Base-by-base conservation (phyloP, 495 filamentous ascomycete species). In the Lindgomyces ingoldianus region DNA sequence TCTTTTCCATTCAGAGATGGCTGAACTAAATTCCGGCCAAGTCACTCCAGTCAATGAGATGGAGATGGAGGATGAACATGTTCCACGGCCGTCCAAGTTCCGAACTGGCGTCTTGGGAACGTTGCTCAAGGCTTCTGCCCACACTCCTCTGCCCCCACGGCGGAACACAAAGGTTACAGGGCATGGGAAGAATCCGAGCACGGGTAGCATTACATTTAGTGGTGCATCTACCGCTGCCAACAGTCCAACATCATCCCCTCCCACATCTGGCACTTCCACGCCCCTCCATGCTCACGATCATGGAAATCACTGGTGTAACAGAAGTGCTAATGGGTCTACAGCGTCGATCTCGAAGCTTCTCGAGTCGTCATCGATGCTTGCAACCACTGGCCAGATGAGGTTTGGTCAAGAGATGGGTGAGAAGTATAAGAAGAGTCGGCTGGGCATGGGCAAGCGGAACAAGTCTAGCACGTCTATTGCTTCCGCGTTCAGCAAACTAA, bases 81-180 rank as follows among this genome's bases (percentile, higher is more conserved):
- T 90, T 4, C 85, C 87, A 42, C 80, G 80, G 14, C 91, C 90
- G 2, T 72, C 81, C 6, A 81, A 88, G 50, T 94, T 89, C 72
- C 88, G 86, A 46, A 85, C 86, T 39, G 91, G 93, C 27, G 83
- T 95, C 46, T 78, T 98, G 8, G 85, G 87, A 4, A 89, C 85
- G 8, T 76, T 98, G 1, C 77, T 96, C 56, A 95, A 90, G 73
- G 81, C 96, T 11, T 88, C 93, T 24, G 27, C 63, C 53, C 52
- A 70, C 11, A 12, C 50, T 29, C 33, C 52, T 21, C 57, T 41
- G 24, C 53, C 33, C 24, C 21, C 16, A 27, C 3, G 48, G 6
- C 45, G 47, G 16, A 62, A 71, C 53, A 10, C 21, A 12, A 49
- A 57, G 24, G 21, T 25, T 25, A 19, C n/a, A 26, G 33, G 56